Conservation (phyloP, 2,329 filamentous ascomycete genomes). For the Trichoderma semiorbis region DNA sequence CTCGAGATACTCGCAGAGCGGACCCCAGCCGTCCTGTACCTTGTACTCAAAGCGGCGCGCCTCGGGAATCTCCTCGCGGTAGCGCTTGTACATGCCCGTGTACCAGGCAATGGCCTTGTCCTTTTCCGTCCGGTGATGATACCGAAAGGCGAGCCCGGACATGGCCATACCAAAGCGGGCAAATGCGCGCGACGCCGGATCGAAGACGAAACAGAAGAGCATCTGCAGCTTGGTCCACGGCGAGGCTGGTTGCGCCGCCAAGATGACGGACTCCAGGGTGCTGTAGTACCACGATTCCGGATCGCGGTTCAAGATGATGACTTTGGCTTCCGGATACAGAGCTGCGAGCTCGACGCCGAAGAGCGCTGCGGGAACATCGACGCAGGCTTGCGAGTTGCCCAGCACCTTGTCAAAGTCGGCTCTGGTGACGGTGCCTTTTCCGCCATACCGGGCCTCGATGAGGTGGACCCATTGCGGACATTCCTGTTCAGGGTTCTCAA, state of each 20-base stretch:
- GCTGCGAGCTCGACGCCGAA: constrained; percentile 37
- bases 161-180: constrained; percentile 29
- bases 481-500: constrained; percentile 26
- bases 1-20: constrained; percentile 39
- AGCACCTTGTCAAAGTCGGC: constrained; percentile 46
- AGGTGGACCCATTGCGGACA: constrained; percentile 31
- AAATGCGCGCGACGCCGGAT: constrained; percentile 26
- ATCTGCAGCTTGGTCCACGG: neutral
- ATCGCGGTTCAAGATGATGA: constrained; percentile 39
- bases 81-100: constrained; percentile 36
- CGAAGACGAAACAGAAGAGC: constrained; percentile 31
- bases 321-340: constrained; percentile 36
- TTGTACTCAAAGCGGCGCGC: constrained; percentile 37
- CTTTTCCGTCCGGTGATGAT: constrained; percentile 33
- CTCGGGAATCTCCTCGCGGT: constrained; percentile 32
- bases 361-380: constrained; percentile 56
- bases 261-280: constrained; percentile 26
- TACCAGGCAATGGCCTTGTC: constrained; percentile 38
- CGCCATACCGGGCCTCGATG: constrained; percentile 33
- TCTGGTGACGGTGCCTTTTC: constrained; percentile 31
- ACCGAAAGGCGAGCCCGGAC: constrained; percentile 26
- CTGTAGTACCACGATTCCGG: constrained; percentile 38
- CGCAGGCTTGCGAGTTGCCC: constrained; percentile 47
- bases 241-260: neutral
- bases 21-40: constrained; percentile 40